A percentile compares a stretch with the other conserved stretches of the same genome.
Conservation (phyloP, 73 alveolate species). For the Tetrahymena malaccensis region DNA sequence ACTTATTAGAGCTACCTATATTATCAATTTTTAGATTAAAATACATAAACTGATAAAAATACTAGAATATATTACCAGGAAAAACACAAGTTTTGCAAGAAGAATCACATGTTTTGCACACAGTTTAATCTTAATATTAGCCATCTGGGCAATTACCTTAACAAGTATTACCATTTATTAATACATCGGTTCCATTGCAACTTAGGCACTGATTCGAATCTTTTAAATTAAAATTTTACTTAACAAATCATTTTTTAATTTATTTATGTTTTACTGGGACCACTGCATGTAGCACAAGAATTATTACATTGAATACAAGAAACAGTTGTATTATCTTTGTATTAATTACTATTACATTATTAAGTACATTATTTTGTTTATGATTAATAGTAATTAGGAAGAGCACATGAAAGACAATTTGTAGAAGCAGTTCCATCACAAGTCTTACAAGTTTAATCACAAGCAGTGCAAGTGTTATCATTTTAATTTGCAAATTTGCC, state of each 20-base stretch:
- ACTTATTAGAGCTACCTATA: neutral
- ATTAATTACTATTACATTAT: neutral
- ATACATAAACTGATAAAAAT: too few relatives aligned
- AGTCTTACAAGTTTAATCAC: neutral
- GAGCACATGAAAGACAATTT: neutral
- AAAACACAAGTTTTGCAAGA: neutral
- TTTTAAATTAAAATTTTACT: neutral
- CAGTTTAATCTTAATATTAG: neutral
- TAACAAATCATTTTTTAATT: neutral
- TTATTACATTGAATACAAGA: neutral
- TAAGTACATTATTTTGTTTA: neutral
- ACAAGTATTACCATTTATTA: neutral
- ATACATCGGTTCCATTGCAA: neutral
- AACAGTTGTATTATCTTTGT: neutral
- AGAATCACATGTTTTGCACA: neutral
- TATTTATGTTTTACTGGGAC: neutral
- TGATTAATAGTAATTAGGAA: neutral
- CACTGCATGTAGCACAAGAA: neutral
- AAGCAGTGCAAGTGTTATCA: neutral
- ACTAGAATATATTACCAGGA: neutral
- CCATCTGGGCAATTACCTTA: neutral
- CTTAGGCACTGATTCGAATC: neutral
- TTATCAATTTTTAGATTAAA: neutral
- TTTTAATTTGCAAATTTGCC: neutral
- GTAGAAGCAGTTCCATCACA: neutral